Base-by-base conservation (phyloP, 257 asterid genomes). In the Solanum corneliomulleri region DNA sequence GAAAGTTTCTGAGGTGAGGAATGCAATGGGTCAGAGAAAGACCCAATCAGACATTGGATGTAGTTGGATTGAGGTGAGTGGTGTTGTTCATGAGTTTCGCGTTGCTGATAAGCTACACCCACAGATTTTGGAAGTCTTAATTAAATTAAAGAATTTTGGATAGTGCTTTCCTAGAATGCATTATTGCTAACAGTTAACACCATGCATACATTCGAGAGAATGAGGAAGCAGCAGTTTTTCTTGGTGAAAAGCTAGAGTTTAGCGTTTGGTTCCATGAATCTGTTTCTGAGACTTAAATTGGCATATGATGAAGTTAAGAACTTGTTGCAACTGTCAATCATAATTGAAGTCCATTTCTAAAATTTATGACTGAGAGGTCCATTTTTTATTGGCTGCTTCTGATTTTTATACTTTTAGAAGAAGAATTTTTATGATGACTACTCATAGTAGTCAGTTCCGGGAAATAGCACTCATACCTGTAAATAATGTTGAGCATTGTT, bases 51-150 rank as follows among this genome's bases (percentile, higher is more conserved):
- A 92, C 74, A 91, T 93, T 23, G 98, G 98, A 35, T 90, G 92
- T 74, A 95, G 98, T 87, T 94, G 98, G 98, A 91, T 96, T 75
- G 97, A 93, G 89, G 86, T 92, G 62, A 86, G 93, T 31, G 93
- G 95, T 13, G 76, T 71, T 44, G 88, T 89, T 86, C 97, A 94
- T 27, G 95, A 94, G 91, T 94, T 94, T 83, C 93, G 94, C 39
- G 96, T 92, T 87, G 93, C 95, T 58, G 98, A 94, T 91, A 72
- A 87, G 85, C 82, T 93, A 82, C 98, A 93, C 88, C 88, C 92
- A 1, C 90, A 89, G 86, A 93, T 93, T 88, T 71, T 35, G 33
- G 92, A 93, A 87, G 90, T 95, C 88, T 88, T 52, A 85, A 84
- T 88, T 16, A 92, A 91, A 88, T 87, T 94, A 74, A 86, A 88